Percentiles rank a stretch among this genome's conserved stretches.
Evolutionary conservation across 164 flowering plant genomes (phyloP).

Genomic region (Magnolia changhungtana): DNA sequence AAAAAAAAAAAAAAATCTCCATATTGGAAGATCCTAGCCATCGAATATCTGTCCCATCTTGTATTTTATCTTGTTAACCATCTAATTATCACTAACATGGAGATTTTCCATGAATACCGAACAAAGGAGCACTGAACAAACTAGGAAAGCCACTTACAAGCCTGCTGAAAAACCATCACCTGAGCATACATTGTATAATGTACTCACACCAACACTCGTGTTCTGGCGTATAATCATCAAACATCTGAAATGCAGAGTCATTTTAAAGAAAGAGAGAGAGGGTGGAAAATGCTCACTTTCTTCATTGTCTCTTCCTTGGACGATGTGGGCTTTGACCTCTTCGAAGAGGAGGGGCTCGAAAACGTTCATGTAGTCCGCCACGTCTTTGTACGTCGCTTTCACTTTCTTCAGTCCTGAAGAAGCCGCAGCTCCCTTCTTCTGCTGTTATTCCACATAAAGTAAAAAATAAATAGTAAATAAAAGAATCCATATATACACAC

Average conservation of each 20-base stretch:
- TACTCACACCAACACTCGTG: too few relatives aligned
- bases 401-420: slow-evolving; percentile 42
- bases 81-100: too few relatives aligned
- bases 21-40: too few relatives aligned
- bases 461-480: neutral
- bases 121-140: too few relatives aligned
- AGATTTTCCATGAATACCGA: too few relatives aligned
- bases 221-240: too few relatives aligned
- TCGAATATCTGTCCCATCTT: too few relatives aligned
- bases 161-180: too few relatives aligned
- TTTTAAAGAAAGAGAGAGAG: neutral
- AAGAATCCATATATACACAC: neutral
- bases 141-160: too few relatives aligned
- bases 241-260: neutral
- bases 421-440: slow-evolving; percentile 24
- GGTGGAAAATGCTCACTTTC: slow-evolving; percentile 6
- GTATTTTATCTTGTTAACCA: too few relatives aligned
- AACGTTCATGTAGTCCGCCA: slow-evolving; percentile 70
- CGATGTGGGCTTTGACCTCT: slow-evolving; percentile 89
- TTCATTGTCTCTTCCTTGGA: slow-evolving; percentile 55
- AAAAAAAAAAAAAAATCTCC: too few relatives aligned
- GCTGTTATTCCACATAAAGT: slow-evolving; percentile 15
- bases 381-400: slow-evolving; percentile 57
- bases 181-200: too few relatives aligned
- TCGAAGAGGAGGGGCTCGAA: slow-evolving; percentile 90